These are phyloP conservation scores for Porcisia hertigi DNA, from an alignment of 208 protist genomes.

Conservation along the genomic window DNA sequence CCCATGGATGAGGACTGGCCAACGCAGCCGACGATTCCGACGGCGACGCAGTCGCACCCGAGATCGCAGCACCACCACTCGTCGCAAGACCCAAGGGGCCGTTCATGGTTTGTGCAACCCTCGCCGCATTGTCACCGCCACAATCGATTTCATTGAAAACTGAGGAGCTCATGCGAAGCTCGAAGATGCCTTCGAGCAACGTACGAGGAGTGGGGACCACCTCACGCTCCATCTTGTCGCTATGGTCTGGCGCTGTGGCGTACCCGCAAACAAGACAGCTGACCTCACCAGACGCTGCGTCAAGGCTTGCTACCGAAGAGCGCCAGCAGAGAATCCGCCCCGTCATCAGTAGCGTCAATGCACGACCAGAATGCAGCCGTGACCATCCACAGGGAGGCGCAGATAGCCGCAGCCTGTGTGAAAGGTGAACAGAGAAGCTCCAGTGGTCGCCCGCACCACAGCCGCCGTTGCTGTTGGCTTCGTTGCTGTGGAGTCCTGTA, in stretches of 20 bases:
- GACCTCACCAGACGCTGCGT: not conserved
- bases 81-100: not conserved
- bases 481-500: not conserved
- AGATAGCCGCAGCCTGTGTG: slow-evolving; percentile 10
- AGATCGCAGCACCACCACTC: not conserved
- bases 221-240: not conserved
- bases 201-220: not conserved
- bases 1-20: not conserved
- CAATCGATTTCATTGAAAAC: not conserved
- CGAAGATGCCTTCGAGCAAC: slow-evolving; percentile 19
- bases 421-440: slow-evolving; percentile 18
- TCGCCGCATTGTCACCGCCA: not conserved
- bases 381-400: not conserved
- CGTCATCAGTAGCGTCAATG: not conserved
- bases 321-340: slow-evolving; percentile 12
- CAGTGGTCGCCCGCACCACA: slow-evolving; percentile 2
- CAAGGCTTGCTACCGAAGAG: not conserved
- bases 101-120: not conserved
- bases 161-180: not conserved
- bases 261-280: slow-evolving; percentile 12
- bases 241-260: not conserved
- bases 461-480: not conserved
- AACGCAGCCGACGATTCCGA: not conserved
- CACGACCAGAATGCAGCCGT: not conserved
- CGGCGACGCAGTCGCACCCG: not conserved